Evolutionary conservation across 2,329 filamentous ascomycete genomes (phyloP).

Genomic region (Beauveria asiatica): DNA sequence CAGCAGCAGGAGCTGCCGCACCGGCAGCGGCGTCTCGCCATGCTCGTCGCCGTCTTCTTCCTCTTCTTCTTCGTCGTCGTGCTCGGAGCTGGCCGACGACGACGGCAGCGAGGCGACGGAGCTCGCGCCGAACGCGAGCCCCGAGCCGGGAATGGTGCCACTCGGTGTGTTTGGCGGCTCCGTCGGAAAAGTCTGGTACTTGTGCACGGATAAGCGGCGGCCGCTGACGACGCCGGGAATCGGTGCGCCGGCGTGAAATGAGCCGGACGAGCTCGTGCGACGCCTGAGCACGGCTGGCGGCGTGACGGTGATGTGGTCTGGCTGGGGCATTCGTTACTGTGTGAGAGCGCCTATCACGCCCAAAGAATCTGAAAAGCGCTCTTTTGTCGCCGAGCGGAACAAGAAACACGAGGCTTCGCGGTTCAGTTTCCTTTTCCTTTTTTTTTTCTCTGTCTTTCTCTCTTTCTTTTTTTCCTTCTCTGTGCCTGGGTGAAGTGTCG

Average conservation of each 20-base stretch:
- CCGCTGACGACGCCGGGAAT: slow-evolving; percentile 28
- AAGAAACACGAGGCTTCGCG: not conserved
- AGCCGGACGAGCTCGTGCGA: slow-evolving; percentile 30
- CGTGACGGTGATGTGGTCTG: slow-evolving; percentile 6
- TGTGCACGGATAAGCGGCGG: slow-evolving; percentile 39
- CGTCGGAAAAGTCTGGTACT: slow-evolving; percentile 77
- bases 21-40: slow-evolving; percentile 65
- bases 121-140: slow-evolving; percentile 17
- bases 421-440: not conserved
- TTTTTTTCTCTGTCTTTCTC: not conserved
- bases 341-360: not conserved
- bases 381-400: not conserved
- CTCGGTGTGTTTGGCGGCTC: slow-evolving; percentile 61
- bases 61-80: not conserved
- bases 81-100: slow-evolving; percentile 18
- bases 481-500: not conserved
- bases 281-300: not conserved
- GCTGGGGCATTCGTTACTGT: slow-evolving; percentile 7
- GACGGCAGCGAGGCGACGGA: slow-evolving; percentile 2
- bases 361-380: not conserved
- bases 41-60: not conserved
- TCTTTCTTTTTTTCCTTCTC: not conserved
- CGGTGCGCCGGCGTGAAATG: slow-evolving; percentile 44
- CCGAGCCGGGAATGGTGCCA: slow-evolving; percentile 30
- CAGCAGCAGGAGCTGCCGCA: slow-evolving; percentile 72